phyloP scores from a whole-genome alignment of 1,284 basidiomycete species.

The Ganoderma sinense region DNA sequence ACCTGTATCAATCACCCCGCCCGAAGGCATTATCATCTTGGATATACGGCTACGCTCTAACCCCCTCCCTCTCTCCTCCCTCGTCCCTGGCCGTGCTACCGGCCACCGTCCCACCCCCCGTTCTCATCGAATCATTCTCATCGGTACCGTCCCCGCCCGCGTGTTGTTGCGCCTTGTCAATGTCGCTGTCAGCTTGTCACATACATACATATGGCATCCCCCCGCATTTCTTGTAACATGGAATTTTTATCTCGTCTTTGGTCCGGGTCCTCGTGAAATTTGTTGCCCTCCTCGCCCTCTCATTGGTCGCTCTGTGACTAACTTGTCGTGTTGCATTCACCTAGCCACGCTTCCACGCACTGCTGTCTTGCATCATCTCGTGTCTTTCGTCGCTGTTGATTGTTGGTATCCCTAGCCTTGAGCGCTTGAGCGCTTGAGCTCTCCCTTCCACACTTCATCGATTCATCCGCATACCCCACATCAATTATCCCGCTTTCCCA shows the following conservation, averaged over 20 bases:
- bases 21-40: not conserved
- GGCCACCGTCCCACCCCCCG: not conserved
- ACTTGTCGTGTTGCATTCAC: not conserved
- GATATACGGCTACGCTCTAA: not conserved
- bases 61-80: not conserved
- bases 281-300: not conserved
- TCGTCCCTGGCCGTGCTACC: not conserved
- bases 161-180: not conserved
- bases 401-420: not conserved
- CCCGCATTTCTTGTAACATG: slow-evolving; percentile 7
- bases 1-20: slow-evolving; percentile 13
- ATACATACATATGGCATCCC: too few species aligned
- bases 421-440: too few species aligned
- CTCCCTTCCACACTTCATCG: too few species aligned
- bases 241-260: not conserved
- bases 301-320: not conserved
- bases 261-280: not conserved
- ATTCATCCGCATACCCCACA: not conserved
- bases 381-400: not conserved
- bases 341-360: too few species aligned
- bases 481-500: not conserved
- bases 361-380: not conserved
- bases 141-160: not conserved
- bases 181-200: not conserved
- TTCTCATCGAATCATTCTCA: not conserved